Evolutionary conservation across 768 basidiomycete genomes (phyloP).

Genomic region (Suillus bovinus): DNA sequence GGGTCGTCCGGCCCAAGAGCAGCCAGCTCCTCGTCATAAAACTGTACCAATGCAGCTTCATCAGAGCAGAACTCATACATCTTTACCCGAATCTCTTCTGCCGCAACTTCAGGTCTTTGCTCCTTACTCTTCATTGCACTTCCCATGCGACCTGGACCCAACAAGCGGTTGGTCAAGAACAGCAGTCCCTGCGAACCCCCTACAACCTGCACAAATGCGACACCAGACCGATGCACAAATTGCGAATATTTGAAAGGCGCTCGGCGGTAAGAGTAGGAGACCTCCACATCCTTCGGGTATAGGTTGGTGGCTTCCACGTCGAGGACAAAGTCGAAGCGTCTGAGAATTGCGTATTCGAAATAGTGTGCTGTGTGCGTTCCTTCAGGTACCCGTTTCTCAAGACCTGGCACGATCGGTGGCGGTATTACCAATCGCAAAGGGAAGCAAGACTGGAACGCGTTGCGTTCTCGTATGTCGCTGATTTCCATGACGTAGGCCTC

Average conservation of each 20-base stretch:
- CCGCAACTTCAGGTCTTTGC: constrained; percentile 53
- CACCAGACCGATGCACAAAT: constrained; percentile 88
- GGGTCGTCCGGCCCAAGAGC: constrained; percentile 45
- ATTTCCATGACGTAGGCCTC: constrained; percentile 95
- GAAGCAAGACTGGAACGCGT: constrained; percentile 90
- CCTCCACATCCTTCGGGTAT: constrained; percentile 82
- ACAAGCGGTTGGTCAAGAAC: constrained; percentile 87
- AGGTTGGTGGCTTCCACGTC: constrained; percentile 77
- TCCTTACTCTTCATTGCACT: constrained; percentile 54
- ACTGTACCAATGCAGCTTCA: constrained; percentile 47
- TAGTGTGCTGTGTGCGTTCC: constrained; percentile 66
- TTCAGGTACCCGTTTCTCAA: constrained; percentile 68
- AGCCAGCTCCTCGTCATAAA: constrained; percentile 75
- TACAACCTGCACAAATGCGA: constrained; percentile 87
- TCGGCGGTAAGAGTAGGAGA: constrained; percentile 88
- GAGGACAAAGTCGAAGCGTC: constrained; percentile 77
- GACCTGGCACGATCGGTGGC: constrained; percentile 69
- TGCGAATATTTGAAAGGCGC: constrained; percentile 80
- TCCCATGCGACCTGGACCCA: constrained; percentile 69
- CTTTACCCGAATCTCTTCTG: constrained; percentile 60
- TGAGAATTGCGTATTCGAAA: constrained; percentile 79
- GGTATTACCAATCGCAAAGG: constrained; percentile 76
- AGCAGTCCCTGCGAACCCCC: constrained; percentile 79
- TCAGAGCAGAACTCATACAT: constrained; percentile 70
- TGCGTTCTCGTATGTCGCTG: constrained; percentile 79